Percentiles rank a stretch among this genome's conserved stretches.
These are phyloP conservation scores for Paraphoma sp. DNA, from an alignment of 2,329 filamentous ascomycete species.

Conservation along the genomic window DNA sequence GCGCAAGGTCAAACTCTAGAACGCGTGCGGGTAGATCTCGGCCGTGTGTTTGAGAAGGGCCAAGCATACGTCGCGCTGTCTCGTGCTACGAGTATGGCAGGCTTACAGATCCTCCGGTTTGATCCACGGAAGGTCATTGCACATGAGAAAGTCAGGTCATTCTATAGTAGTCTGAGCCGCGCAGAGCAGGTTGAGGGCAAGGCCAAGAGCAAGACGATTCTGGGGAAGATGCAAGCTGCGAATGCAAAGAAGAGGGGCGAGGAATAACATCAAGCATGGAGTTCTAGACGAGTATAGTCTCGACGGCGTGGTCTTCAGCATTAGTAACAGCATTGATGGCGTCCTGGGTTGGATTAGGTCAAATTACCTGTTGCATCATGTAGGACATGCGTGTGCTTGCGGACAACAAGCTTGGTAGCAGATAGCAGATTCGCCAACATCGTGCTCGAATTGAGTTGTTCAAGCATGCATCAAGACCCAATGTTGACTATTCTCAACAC, in stretches of 20 bases:
- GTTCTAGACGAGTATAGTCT: too few relatives aligned
- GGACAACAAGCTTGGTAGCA: too few relatives aligned
- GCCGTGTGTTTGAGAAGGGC: constrained; percentile 93
- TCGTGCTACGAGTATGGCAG: constrained; percentile 85
- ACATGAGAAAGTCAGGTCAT: constrained; percentile 82
- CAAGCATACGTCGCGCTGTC: constrained; percentile 97
- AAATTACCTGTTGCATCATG: too few relatives aligned
- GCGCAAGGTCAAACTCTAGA: constrained; percentile 95
- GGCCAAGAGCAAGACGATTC: constrained; percentile 39
- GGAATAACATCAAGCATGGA: background rate
- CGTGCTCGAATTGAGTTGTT: background rate
- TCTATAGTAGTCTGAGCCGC: constrained; percentile 83
- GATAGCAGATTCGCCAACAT: too few relatives aligned
- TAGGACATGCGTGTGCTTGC: too few relatives aligned
- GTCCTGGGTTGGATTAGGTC: background rate
- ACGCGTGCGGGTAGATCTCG: constrained; percentile 91
- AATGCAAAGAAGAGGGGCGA: constrained; percentile 15
- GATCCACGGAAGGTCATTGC: constrained; percentile 93
- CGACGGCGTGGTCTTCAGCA: background rate
- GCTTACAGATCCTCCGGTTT: constrained; percentile 87
- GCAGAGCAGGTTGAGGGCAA: constrained; percentile 61
- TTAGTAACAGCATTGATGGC: background rate
- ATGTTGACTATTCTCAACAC: background rate
- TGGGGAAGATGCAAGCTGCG: constrained; percentile 38
- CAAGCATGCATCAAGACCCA: background rate